These are phyloP conservation scores for Teunomyces gatunensis DNA, from an alignment of 805 yeast species.

Conservation along the genomic window DNA sequence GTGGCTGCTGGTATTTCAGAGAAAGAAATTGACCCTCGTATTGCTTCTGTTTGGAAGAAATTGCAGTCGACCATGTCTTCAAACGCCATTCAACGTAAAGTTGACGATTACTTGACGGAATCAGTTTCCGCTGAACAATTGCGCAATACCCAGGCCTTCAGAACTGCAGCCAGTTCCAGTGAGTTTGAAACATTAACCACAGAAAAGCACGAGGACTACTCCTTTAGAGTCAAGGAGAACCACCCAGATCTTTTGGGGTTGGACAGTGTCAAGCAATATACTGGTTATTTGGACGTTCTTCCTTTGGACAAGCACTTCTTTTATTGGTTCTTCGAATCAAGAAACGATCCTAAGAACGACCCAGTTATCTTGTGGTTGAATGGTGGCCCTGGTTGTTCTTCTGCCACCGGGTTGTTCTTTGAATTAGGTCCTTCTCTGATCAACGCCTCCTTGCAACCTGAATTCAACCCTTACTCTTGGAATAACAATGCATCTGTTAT, in stretches of 20 bases:
- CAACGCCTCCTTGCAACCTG: slow-evolving; percentile 21
- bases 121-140: slow-evolving; percentile 7
- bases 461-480: slow-evolving; percentile 28
- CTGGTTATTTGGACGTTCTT: slow-evolving; percentile 40
- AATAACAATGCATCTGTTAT: slow-evolving; percentile 27
- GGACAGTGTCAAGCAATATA: slow-evolving; percentile 36
- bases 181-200: slow-evolving; percentile 11
- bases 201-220: slow-evolving; percentile 22
- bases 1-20: background rate
- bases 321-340: slow-evolving; percentile 32
- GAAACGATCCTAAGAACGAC: slow-evolving; percentile 31
- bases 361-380: slow-evolving; percentile 34
- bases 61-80: slow-evolving; percentile 10
- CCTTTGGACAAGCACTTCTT: slow-evolving; percentile 30
- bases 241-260: slow-evolving; percentile 36
- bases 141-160: slow-evolving; percentile 9
- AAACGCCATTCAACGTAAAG: slow-evolving; percentile 7
- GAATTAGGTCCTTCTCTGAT: slow-evolving; percentile 31
- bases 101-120: slow-evolving; percentile 9
- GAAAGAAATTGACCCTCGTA: background rate
- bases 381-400: slow-evolving; percentile 34
- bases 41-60: slow-evolving; percentile 14
- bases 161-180: slow-evolving; percentile 1
- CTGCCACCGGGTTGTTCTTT: slow-evolving; percentile 28
- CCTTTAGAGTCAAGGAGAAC: slow-evolving; percentile 30